Evolutionary conservation across 208 protist genomes (phyloP).

Genomic region (Strigomonas culicis): DNA sequence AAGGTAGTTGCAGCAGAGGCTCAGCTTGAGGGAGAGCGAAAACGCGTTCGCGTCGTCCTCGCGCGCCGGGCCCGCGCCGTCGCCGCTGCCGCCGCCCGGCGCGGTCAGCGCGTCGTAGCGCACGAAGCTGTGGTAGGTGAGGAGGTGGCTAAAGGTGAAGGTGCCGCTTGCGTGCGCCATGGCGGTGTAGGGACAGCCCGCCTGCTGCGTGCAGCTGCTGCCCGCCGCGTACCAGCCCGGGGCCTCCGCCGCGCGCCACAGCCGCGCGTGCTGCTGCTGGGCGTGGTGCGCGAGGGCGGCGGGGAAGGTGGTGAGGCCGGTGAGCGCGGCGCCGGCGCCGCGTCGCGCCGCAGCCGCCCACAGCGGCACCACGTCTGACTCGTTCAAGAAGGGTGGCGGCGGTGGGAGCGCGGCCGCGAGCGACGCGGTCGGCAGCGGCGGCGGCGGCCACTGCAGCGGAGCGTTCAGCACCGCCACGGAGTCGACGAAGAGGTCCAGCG

Average conservation of each 20-base stretch:
- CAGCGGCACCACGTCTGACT: background rate
- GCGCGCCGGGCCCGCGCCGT: background rate
- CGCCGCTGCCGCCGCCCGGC: background rate
- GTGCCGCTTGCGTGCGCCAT: constrained; percentile 83
- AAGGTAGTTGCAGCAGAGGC: constrained; percentile 78
- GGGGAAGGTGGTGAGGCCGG: background rate
- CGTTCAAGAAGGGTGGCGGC: background rate
- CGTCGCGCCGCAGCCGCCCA: background rate
- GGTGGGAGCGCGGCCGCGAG: background rate
- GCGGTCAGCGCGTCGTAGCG: constrained; percentile 17
- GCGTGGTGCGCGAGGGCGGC: background rate
- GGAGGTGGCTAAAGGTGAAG: constrained; percentile 45
- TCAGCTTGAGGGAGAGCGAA: constrained; percentile 42
- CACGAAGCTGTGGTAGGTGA: constrained; percentile 64
- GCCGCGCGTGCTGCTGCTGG: background rate
- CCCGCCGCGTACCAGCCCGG: constrained; percentile 10
- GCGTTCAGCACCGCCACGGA: constrained; percentile 8
- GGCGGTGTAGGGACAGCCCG: constrained; percentile 69
- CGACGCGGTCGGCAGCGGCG: background rate
- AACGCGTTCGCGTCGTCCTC: background rate
- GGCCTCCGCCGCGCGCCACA: background rate
- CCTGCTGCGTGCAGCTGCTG: constrained; percentile 28
- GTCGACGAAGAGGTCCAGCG: background rate
- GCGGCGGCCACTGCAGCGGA: background rate
- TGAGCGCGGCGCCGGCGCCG: background rate